phyloP scores from a whole-genome alignment of 2,329 filamentous ascomycete genomes.

The Remersonia thermophila region DNA sequence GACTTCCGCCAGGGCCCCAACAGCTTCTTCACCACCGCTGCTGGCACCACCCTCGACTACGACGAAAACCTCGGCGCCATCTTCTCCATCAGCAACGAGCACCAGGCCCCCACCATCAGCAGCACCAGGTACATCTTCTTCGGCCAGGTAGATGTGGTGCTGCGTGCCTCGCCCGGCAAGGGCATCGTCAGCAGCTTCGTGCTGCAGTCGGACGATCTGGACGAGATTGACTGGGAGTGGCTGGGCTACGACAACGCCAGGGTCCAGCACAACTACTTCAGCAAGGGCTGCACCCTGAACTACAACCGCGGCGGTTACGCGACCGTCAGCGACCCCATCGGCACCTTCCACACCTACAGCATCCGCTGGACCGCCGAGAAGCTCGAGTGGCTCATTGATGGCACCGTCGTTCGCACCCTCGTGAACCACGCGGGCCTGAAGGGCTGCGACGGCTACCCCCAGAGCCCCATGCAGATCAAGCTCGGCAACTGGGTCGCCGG shows the following conservation, averaged over 20 bases:
- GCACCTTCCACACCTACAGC: slow-evolving; percentile 49
- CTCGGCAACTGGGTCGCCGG: slow-evolving; percentile 46
- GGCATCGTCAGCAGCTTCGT: slow-evolving; percentile 88
- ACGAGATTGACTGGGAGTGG: slow-evolving; percentile 97
- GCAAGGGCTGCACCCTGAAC: slow-evolving; percentile 57
- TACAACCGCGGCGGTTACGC: slow-evolving; percentile 59
- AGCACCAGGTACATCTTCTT: slow-evolving; percentile 93
- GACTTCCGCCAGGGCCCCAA: slow-evolving; percentile 69
- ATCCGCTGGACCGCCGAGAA: slow-evolving; percentile 52
- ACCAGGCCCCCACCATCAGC: slow-evolving; percentile 59
- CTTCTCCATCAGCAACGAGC: slow-evolving; percentile 55
- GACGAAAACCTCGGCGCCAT: slow-evolving; percentile 34
- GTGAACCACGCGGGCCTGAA: slow-evolving; percentile 30
- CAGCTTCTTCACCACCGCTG: slow-evolving; percentile 35
- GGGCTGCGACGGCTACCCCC: slow-evolving; percentile 49
- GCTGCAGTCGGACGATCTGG: slow-evolving; percentile 77
- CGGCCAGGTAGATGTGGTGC: slow-evolving; percentile 66
- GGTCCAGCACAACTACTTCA: slow-evolving; percentile 81
- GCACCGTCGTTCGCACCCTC: slow-evolving; percentile 32
- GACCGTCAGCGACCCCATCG: slow-evolving; percentile 40
- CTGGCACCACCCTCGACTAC: slow-evolving; percentile 38
- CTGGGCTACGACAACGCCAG: slow-evolving; percentile 61
- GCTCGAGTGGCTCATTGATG: slow-evolving; percentile 49
- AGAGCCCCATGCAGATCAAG: slow-evolving; percentile 57
- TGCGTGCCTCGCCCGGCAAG: slow-evolving; percentile 66